These are phyloP conservation scores for Lyophyllum atratum DNA, from an alignment of 768 basidiomycete genomes.

Conservation along the genomic window DNA sequence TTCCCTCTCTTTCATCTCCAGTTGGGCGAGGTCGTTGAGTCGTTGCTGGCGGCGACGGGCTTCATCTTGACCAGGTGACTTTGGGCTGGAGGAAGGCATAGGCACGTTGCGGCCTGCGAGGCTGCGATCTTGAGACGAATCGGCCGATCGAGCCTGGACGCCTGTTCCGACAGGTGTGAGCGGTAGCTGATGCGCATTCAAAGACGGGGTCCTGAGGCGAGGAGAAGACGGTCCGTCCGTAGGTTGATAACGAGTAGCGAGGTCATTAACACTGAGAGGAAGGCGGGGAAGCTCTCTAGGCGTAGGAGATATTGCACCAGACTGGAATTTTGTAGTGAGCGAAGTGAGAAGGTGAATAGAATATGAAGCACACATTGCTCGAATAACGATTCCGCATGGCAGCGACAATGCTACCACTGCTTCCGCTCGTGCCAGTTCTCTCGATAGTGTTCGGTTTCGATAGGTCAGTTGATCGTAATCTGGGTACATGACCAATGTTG, in stretches of 20 bases:
- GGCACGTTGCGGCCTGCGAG: slow-evolving; percentile 10
- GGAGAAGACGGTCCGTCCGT: slow-evolving; percentile 45
- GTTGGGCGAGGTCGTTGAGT: slow-evolving; percentile 50
- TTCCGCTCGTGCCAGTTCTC: slow-evolving; percentile 53
- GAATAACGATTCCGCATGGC: slow-evolving; percentile 69
- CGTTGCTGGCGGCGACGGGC: slow-evolving; percentile 36
- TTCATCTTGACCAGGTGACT: slow-evolving; percentile 26
- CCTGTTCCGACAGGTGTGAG: slow-evolving; percentile 19
- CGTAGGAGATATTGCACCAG: slow-evolving; percentile 52
- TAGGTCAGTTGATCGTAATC: slow-evolving; percentile 30
- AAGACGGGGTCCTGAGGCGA: slow-evolving; percentile 34
- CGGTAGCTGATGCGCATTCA: slow-evolving; percentile 26
- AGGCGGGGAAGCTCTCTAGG: slow-evolving; percentile 65
- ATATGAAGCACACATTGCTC: slow-evolving; percentile 44
- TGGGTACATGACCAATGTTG: slow-evolving; percentile 22
- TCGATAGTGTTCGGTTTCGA: slow-evolving; percentile 39
- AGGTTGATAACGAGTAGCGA: slow-evolving; percentile 65
- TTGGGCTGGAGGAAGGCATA: slow-evolving; percentile 10
- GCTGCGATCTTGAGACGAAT: slow-evolving; percentile 19
- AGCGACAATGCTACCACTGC: slow-evolving; percentile 63
- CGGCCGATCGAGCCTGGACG: slow-evolving; percentile 22
- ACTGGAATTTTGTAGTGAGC: slow-evolving; percentile 30
- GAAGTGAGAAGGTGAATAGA: slow-evolving; percentile 5
- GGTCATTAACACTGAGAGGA: slow-evolving; percentile 61
- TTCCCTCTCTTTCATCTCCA: slow-evolving; percentile 59